phyloP scores from a whole-genome alignment of 345 rosid species.

The Populus ilicifolia region DNA sequence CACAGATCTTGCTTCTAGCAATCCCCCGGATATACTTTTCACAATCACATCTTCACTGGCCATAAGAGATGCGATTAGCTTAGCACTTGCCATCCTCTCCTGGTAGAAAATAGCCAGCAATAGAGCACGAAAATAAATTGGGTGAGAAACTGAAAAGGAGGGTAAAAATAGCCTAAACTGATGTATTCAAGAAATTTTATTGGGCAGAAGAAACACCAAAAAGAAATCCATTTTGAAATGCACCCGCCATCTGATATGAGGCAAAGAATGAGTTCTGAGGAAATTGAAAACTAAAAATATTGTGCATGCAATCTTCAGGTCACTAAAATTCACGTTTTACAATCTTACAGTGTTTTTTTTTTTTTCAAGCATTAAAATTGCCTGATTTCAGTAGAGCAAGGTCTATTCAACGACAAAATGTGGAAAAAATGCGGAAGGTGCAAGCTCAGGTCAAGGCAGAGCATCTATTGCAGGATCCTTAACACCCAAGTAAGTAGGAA shows the following conservation, averaged over 20 bases:
- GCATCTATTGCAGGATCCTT: neutral
- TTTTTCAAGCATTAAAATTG: neutral
- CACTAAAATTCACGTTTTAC: neutral
- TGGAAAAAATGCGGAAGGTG: neutral
- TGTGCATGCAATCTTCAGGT: neutral
- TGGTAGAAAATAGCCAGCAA: conserved; percentile 23
- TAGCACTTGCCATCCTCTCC: conserved; percentile 83
- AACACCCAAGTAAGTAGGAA: neutral
- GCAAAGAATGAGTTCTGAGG: neutral
- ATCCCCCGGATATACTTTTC: conserved; percentile 61
- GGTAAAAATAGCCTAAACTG: neutral
- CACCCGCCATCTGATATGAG: neutral
- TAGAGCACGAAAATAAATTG: neutral
- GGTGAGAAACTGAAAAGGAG: neutral
- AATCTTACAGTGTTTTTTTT: no score
- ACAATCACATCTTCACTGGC: conserved; percentile 68
- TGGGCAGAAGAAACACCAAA: neutral
- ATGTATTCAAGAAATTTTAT: no score
- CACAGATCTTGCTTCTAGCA: conserved; percentile 64
- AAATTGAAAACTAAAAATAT: no score
- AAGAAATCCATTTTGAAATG: neutral
- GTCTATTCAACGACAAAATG: neutral
- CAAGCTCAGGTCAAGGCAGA: neutral
- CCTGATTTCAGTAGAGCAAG: neutral
- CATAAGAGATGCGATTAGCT: conserved; percentile 81